A percentile compares a stretch with the other conserved stretches of the same genome.
phyloP scores from a whole-genome alignment of 2,329 filamentous ascomycete genomes.

The Chaetomium strumarium region DNA sequence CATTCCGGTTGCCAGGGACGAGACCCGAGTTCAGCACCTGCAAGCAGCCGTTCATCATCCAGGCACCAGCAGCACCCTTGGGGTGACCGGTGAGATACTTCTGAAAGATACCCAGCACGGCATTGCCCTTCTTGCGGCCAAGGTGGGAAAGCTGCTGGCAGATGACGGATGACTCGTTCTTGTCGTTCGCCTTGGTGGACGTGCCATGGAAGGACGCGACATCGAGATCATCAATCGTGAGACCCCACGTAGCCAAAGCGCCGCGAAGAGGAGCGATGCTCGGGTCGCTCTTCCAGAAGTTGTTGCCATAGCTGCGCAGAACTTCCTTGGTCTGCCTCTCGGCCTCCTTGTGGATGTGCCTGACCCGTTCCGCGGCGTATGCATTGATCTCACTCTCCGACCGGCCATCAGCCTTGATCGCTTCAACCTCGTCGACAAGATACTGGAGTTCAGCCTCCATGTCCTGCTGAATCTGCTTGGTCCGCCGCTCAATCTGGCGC shows the following conservation, averaged over 20 bases:
- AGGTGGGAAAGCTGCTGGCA: conserved; percentile 95
- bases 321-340: conserved; percentile 88
- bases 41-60: conserved; percentile 99
- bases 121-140: conserved; percentile 93
- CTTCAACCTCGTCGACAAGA: conserved; percentile 84
- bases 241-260: conserved; percentile 93
- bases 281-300: conserved; percentile 96
- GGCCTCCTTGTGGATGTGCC: conserved; percentile 84
- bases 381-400: conserved; percentile 69
- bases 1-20: conserved; percentile 95
- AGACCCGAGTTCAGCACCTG: conserved; percentile 92
- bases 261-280: conserved; percentile 93
- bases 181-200: conserved; percentile 97
- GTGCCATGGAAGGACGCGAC: conserved; percentile 99
- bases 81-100: conserved; percentile 98
- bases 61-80: conserved; percentile 97
- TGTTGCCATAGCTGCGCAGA: conserved; percentile 88
- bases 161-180: conserved; percentile 97
- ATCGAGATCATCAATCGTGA: conserved; percentile 90
- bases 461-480: conserved; percentile 93
- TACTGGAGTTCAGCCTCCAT: conserved; percentile 92
- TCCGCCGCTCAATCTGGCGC: conserved; percentile 88
- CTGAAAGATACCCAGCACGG: conserved; percentile 94
- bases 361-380: conserved; percentile 77
- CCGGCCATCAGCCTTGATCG: conserved; percentile 74